Base-by-base conservation (phyloP, 1,284 basidiomycete genomes). In the Ustilago cynodontis region DNA sequence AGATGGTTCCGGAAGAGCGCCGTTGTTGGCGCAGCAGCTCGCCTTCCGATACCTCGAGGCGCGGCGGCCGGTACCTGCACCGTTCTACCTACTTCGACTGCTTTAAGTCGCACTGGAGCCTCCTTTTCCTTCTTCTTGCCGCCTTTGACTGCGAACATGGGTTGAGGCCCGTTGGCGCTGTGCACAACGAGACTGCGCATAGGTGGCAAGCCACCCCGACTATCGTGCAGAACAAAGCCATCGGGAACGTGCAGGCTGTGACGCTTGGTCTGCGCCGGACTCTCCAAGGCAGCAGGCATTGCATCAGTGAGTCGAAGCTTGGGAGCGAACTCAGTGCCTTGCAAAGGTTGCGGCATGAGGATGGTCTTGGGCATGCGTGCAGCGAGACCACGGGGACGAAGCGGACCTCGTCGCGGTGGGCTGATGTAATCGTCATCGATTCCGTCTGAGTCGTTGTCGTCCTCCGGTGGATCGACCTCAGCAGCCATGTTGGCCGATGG, bases 1-100 rank as follows among this genome's bases (percentile, higher is more conserved):
- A 85, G 82, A 45, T 80, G 81, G 49, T 85, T 85, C n/a, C 84
- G 76, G 71, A 85, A 85, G 18, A 85, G 78, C 0, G 82, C 82
- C 1, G 84, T 85, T 16, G 77, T 82, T 2, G 80, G 79, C 24
- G 67, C 77, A n/a, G 79, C 78, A 28, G 79, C 83, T 54, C 84
- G 74, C 22, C 83, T 70, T 16, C 84, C 83, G 33, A 85, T 82
- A 6, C 79, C 79, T 8, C 60, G 54, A 2, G 84, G 84, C 16
- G 82, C 81, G 14, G 78, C 67, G 0, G 75, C 72, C 1, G 84
- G 84, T 22, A 78, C 68, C 22, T 78, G 75, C 0, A 78, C 65
- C 0, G 63, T 70, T 18, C 74, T 33, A 29, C 56, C 66, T 2
- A 77, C 70, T 35, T 77, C 66, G 49, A 78, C 63, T 10, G 68